Evolutionary conservation across 441 rosid species (phyloP).

Genomic region (Theobroma grandiflorum): DNA sequence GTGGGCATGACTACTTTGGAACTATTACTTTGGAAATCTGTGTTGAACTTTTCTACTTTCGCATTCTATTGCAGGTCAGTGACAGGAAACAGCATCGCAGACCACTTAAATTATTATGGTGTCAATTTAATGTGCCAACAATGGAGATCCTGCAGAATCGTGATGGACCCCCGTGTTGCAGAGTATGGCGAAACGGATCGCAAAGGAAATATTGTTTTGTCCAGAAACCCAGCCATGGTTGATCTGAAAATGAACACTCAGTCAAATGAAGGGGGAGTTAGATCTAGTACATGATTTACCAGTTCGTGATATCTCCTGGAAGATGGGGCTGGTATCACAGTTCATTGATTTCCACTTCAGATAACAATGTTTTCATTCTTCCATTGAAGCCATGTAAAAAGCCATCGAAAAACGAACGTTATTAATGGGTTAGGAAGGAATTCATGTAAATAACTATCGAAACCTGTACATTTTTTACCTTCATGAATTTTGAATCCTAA

Average conservation of each 20-base stretch:
- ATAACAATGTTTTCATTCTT: background rate
- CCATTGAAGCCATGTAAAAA: slow-evolving; percentile 4
- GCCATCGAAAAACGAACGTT: background rate
- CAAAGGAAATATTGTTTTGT: slow-evolving; percentile 68
- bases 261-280: slow-evolving; percentile 19
- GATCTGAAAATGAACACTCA: slow-evolving; percentile 44
- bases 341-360: slow-evolving; percentile 7
- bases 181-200: slow-evolving; percentile 57
- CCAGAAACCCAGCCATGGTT: slow-evolving; percentile 45
- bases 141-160: slow-evolving; percentile 76
- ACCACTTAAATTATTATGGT: slow-evolving; percentile 83
- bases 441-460: slow-evolving; percentile 36
- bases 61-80: slow-evolving; percentile 68
- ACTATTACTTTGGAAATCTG: background rate
- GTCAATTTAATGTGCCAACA: slow-evolving; percentile 60
- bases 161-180: slow-evolving; percentile 56
- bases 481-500: background rate
- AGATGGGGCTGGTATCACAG: background rate
- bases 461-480: slow-evolving; percentile 16
- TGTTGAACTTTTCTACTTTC: background rate
- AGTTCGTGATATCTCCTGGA: background rate
- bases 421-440: background rate
- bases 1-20: background rate
- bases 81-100: slow-evolving; percentile 71
- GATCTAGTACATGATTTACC: background rate